Evolutionary conservation across 2,329 filamentous ascomycete species (phyloP), one percentile per base, ranked within the genome.

Genomic region (Trichoderma sp.): DNA sequence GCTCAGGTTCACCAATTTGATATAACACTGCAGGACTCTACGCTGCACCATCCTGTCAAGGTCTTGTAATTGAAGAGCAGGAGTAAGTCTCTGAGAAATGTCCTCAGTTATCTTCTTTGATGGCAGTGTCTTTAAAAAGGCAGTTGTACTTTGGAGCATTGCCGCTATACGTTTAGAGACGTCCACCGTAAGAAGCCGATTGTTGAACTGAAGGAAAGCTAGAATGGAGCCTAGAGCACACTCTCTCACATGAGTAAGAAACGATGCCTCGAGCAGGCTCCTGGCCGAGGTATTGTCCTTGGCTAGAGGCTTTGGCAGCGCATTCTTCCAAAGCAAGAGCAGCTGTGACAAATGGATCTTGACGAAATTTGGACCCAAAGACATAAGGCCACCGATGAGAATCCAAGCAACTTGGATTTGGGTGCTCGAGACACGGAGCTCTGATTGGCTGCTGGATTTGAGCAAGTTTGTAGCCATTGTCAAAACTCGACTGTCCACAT

Each of bases 371-470:
- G 96, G 95, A 0, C 96, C 96, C 0, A 99, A 86, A 0, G 94
- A 94, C 95, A 98, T 98, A 66, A 99, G 83, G 0, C 96, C 96
- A 46, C 96, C 96, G 58, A 99, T 97, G 68, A 99, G 83, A 59
- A 97, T 96, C 95, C 96, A 99, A 5, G 96, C 96, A 2, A 99
- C 94, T 77, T 99, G 96, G 28, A 99, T 94, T 76, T 99, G 96
- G 1, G 94, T 97, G 75, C 93, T 93, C 7, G 96, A 97, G 43
- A 96, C 89, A 32, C 95, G 90, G 65, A 99, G 83, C 77, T 99
- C 95, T 1, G 93, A 96, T 76, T 93, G 93, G 56, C 94, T 90
- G 77, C 94, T 97, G 0, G 91, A 94, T 79, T 99, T 99, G 49
- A 99, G 86, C 32, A 99, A 83, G 49, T 93, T 92, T 0, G 94